Base-by-base conservation (phyloP, 768 basidiomycete species). In the Pleurotus giganteus region DNA sequence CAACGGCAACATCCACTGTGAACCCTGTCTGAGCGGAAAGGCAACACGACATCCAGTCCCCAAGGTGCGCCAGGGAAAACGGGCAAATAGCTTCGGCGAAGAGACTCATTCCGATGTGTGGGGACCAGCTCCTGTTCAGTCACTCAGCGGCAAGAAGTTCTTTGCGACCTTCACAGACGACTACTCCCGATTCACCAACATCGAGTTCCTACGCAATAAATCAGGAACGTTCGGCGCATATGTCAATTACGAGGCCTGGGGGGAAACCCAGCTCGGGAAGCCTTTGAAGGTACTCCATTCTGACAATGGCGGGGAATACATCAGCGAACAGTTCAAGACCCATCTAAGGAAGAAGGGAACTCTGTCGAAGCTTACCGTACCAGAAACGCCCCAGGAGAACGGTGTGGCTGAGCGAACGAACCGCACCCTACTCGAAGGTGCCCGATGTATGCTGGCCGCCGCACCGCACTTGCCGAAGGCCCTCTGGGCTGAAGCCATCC, bases 341-440 rank as follows among this genome's bases (percentile, higher is more conserved):
- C 5, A 15, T 36, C 32, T 41, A 1, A 13, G 19, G n/a, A 15
- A 23, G 31, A 50, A 63, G 6, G 70, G 70, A 0, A 70, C 66
- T 11, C 39, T 43, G 1, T 58, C 52, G 9, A 56, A 69, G 44
- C 44, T 56, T 4, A 70, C 67, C 13, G 61, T 58, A 1, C 68
- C 61, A 1, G 46, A 69, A 45, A 63, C 67, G 2, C 67, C 69
- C 1, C 45, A 64, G 26, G 66, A 71, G 31, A 71, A 72, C 24
- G 67, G 71, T 6, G 57, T 70, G 1, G 64, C 68, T 0, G 66
- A 72, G 57, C 59, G 58, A 2, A 54, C 63, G 1, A 71, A 71
- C 47, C 55, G 57, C 1, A 64, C 61, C 1, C 29, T 68, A 2
- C 28, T 63, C 8, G 62, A 67, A 31, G 37, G 56, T 2, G 57